A percentile compares a stretch with the other conserved stretches of the same genome.
These are phyloP conservation scores for Moricandia arvensis DNA, from an alignment of 345 rosid genomes.

Conservation along the genomic window DNA sequence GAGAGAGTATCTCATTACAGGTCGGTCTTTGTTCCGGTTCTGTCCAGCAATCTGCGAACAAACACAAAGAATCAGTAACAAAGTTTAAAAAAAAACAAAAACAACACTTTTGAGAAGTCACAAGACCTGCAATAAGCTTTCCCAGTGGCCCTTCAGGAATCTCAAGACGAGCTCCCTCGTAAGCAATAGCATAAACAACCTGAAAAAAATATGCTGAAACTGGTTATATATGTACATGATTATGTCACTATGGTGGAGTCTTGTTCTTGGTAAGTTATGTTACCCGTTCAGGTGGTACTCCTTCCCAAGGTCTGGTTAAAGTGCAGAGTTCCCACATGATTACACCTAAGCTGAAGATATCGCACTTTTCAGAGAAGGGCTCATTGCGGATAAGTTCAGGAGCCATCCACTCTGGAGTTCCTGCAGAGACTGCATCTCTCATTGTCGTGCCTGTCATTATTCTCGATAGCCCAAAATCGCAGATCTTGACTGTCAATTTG, in stretches of 20 bases:
- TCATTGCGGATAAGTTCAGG: conserved; percentile 93
- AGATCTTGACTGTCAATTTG: conserved; percentile 88
- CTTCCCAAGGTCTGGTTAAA: conserved; percentile 46
- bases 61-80: conserved; percentile 10
- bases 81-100: background rate
- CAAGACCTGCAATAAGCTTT: conserved; percentile 77
- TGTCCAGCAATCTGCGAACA: conserved; percentile 80
- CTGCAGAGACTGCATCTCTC: conserved; percentile 1
- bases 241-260: background rate
- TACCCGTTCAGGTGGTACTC: conserved; percentile 89
- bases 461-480: conserved; percentile 98
- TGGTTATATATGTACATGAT: background rate
- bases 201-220: conserved; percentile 28
- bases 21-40: conserved; percentile 35
- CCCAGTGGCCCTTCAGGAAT: conserved; percentile 89
- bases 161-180: conserved; percentile 83
- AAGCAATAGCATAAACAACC: conserved; percentile 92
- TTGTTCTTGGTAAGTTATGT: conserved; percentile 24
- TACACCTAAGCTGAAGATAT: conserved; percentile 98
- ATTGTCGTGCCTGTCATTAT: conserved; percentile 45
- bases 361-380: conserved; percentile 95
- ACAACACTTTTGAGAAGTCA: background rate
- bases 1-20: conserved; percentile 79
- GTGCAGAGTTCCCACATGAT: conserved; percentile 99
- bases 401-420: conserved; percentile 54